Evolutionary conservation across 2,329 filamentous ascomycete genomes (phyloP).

Genomic region (Coniochaeta sp.): DNA sequence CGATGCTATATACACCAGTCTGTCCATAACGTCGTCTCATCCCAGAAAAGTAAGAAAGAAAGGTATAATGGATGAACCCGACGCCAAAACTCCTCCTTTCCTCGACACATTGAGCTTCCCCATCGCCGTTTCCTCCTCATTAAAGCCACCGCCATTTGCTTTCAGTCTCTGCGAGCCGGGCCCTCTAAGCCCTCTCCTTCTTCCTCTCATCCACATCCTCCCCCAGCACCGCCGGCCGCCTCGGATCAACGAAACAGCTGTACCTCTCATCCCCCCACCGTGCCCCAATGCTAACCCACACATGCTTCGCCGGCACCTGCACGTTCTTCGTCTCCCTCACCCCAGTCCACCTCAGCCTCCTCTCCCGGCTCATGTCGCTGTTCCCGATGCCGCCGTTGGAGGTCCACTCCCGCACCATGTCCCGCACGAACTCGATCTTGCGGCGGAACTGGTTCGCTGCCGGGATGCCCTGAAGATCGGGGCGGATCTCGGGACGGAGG

Average conservation of each 20-base stretch:
- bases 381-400: conserved; percentile 63
- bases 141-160: too few species aligned
- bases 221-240: conserved; percentile 44
- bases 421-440: conserved; percentile 67
- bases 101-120: neutral
- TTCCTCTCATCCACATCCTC: conserved; percentile 33
- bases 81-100: neutral
- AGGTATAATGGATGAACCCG: neutral
- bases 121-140: neutral
- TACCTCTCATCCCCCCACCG: conserved; percentile 50
- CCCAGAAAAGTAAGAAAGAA: neutral
- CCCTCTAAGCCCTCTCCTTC: neutral
- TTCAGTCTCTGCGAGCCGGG: too few species aligned
- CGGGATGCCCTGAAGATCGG: conserved; percentile 56
- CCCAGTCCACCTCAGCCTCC: conserved; percentile 52
- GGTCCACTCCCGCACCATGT: conserved; percentile 66
- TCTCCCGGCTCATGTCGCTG: conserved; percentile 48
- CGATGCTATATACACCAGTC: neutral
- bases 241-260: conserved; percentile 48
- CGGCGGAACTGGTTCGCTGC: conserved; percentile 65
- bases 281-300: conserved; percentile 63
- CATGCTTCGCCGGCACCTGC: conserved; percentile 51
- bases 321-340: conserved; percentile 47
- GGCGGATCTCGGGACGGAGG: conserved; percentile 50
- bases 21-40: neutral